A percentile compares a stretch with the other conserved stretches of the same genome.
Conservation (phyloP, 23 red algal genomes). For the Cyanidioschyzon merolae region DNA sequence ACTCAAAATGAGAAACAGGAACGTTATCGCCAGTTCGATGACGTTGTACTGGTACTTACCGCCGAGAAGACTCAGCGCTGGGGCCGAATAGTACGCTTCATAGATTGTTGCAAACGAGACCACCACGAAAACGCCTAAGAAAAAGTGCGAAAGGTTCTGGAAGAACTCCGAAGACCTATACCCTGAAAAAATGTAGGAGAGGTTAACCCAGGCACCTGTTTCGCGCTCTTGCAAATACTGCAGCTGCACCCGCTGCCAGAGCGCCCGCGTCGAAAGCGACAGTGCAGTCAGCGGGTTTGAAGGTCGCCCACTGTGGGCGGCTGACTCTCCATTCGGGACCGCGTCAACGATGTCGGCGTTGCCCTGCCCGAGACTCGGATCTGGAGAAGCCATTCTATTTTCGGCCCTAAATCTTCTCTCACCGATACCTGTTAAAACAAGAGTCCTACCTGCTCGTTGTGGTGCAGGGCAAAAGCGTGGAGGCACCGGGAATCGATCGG, state of each 20-base stretch:
- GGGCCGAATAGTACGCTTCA: conserved; percentile 27
- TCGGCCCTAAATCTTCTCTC: neutral
- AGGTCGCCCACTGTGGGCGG: neutral
- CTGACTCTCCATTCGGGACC: neutral
- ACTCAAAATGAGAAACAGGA: conserved; percentile 24
- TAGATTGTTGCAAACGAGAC: conserved; percentile 30
- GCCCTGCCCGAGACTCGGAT: neutral
- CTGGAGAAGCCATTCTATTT: neutral
- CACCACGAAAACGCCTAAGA: conserved; percentile 33
- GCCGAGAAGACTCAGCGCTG: conserved; percentile 10
- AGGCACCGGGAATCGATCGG: conserved; percentile 16
- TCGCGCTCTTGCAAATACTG: conserved; percentile 60
- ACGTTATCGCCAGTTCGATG: conserved; percentile 25
- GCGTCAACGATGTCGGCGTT: neutral
- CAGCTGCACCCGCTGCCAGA: conserved; percentile 62
- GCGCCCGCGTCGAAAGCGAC: conserved; percentile 60
- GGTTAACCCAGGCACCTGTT: conserved; percentile 43
- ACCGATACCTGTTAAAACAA: neutral
- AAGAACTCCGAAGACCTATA: conserved; percentile 59
- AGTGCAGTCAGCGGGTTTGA: conserved; percentile 43
- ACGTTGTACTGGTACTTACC: conserved; percentile 24
- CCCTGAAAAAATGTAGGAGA: conserved; percentile 64
- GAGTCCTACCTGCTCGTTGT: neutral
- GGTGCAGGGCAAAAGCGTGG: neutral
- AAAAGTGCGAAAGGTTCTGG: conserved; percentile 34